Conservation (phyloP, 1,139 yeast species). For the Saccharomycopsis hybrid region DNA sequence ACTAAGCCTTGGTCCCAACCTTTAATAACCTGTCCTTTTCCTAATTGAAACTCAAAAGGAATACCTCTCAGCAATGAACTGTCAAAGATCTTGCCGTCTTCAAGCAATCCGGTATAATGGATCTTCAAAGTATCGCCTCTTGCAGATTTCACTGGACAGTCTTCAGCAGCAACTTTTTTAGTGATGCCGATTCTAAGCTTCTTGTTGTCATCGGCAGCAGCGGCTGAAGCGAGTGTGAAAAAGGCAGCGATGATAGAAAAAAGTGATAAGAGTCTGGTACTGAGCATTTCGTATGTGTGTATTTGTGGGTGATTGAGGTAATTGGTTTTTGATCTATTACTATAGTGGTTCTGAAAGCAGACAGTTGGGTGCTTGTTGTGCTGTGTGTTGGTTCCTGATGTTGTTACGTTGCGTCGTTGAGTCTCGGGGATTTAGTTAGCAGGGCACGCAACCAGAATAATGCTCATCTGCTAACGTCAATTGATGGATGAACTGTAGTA, state of each 20-base stretch:
- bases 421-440: no score
- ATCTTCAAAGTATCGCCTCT: slow-evolving; percentile 63
- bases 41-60: slow-evolving; percentile 66
- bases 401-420: no score
- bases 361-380: no score
- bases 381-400: no score
- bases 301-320: not conserved
- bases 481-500: no score
- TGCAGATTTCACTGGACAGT: slow-evolving; percentile 51
- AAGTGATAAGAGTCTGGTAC: no score
- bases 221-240: slow-evolving; percentile 1
- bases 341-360: no score
- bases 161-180: slow-evolving; percentile 35
- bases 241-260: not conserved
- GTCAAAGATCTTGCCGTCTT: slow-evolving; percentile 67
- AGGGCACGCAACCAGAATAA: no score
- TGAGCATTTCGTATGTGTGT: no score
- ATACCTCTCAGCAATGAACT: slow-evolving; percentile 57
- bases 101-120: slow-evolving; percentile 69
- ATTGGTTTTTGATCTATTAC: not conserved
- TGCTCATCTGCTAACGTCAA: no score
- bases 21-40: slow-evolving; percentile 68
- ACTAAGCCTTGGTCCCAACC: slow-evolving; percentile 87
- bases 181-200: slow-evolving; percentile 32
- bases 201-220: slow-evolving; percentile 1